Evolutionary conservation across 2,329 filamentous ascomycete genomes (phyloP).

Genomic region (Colletotrichum sp.): DNA sequence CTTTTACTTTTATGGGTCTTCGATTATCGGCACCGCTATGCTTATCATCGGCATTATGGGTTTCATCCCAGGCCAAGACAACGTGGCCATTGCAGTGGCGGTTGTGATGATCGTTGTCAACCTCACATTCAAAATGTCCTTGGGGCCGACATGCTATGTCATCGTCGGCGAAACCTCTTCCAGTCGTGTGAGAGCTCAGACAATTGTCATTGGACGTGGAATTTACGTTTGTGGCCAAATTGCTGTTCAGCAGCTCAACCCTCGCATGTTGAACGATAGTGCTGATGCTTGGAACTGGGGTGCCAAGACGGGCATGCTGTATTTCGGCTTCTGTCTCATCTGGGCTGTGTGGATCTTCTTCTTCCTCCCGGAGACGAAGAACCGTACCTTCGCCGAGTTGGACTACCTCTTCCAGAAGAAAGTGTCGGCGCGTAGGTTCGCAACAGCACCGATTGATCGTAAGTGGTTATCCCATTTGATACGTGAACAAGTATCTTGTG

Average conservation of each 20-base stretch:
- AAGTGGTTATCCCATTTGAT: constrained; percentile 8
- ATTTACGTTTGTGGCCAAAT: constrained; percentile 48
- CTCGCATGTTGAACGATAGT: constrained; percentile 37
- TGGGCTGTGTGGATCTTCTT: constrained; percentile 48
- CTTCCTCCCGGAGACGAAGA: constrained; percentile 49
- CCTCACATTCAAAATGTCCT: constrained; percentile 46
- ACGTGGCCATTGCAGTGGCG: constrained; percentile 36
- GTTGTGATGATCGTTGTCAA: constrained; percentile 43
- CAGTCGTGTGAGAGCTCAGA: constrained; percentile 47
- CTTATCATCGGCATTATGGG: constrained; percentile 46
- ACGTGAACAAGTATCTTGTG: neutral
- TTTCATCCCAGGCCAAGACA: constrained; percentile 27
- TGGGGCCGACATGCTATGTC: constrained; percentile 48
- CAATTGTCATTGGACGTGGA: constrained; percentile 46
- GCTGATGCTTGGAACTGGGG: constrained; percentile 35
- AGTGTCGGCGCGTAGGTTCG: constrained; percentile 37
- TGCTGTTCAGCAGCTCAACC: constrained; percentile 39
- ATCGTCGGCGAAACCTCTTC: constrained; percentile 51
- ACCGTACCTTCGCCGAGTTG: constrained; percentile 50
- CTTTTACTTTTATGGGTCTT: constrained; percentile 45
- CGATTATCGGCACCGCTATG: constrained; percentile 37
- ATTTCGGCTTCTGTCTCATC: constrained; percentile 41
- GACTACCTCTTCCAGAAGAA: constrained; percentile 50
- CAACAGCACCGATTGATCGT: constrained; percentile 30
- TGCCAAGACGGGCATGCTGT: constrained; percentile 42